Evolutionary conservation across 2,329 filamentous ascomycete species (phyloP).

Genomic region (Alternaria consortialis): DNA sequence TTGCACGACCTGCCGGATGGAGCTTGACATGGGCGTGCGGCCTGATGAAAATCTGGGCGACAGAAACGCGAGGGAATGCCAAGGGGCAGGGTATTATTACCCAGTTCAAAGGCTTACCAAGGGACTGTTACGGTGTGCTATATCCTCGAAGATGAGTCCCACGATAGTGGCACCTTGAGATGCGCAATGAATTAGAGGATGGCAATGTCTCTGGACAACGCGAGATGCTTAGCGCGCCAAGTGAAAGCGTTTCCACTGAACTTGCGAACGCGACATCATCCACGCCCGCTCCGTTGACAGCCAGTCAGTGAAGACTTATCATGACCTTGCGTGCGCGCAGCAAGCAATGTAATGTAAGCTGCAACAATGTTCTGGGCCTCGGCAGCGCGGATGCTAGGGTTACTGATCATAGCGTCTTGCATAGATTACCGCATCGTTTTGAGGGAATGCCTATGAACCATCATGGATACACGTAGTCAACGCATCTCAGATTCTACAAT

Average conservation of each 20-base stretch:
- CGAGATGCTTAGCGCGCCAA: not conserved
- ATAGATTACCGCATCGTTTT: too few species aligned
- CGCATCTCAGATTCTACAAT: too few species aligned
- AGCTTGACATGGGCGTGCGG: slow-evolving; percentile 19
- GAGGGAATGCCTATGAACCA: too few species aligned
- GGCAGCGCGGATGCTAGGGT: too few species aligned
- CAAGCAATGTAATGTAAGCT: too few species aligned
- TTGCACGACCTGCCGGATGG: slow-evolving; percentile 34
- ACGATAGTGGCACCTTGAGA: not conserved
- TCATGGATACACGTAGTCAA: too few species aligned
- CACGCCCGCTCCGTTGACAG: not conserved
- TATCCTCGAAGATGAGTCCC: not conserved
- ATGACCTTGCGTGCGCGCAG: not conserved
- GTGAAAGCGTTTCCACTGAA: not conserved
- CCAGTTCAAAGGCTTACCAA: not conserved
- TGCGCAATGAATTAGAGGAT: not conserved
- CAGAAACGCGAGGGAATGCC: slow-evolving; percentile 17
- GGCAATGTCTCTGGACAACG: not conserved
- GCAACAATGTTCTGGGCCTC: too few species aligned
- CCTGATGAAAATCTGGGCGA: slow-evolving; percentile 6
- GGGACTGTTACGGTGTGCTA: not conserved
- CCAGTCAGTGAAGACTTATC: not conserved
- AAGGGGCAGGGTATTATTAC: slow-evolving; percentile 5
- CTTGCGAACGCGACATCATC: not conserved
- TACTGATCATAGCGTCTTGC: too few species aligned